Evolutionary conservation across 768 basidiomycete genomes (phyloP).

Genomic region (Hysterangium stoloniferum): DNA sequence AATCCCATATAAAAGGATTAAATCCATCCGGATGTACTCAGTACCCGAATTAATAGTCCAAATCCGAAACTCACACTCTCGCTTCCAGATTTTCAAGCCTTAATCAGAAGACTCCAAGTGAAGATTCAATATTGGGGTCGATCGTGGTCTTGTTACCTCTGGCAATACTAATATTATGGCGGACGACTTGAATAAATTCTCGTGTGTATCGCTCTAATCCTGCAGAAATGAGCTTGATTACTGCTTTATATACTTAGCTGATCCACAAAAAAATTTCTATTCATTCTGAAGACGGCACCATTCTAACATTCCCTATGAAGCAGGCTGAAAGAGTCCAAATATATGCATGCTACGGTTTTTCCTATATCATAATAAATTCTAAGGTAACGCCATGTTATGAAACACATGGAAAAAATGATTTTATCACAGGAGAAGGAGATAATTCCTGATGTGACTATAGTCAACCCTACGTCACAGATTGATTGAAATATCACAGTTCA

Average conservation of each 20-base stretch:
- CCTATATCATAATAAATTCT: neutral
- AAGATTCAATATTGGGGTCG: neutral
- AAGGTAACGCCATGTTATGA: no score
- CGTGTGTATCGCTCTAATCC: no score
- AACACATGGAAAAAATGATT: neutral
- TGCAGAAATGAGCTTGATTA: no score
- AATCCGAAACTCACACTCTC: no score
- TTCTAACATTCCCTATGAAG: neutral
- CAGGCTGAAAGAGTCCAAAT: neutral
- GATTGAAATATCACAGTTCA: neutral
- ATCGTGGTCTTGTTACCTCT: no score
- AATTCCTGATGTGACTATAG: neutral
- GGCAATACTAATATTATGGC: no score
- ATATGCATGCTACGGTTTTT: neutral
- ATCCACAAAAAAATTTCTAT: neutral
- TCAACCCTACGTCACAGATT: neutral
- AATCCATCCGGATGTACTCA: no score
- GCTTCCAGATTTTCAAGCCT: no score
- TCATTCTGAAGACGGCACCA: neutral
- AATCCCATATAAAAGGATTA: no score
- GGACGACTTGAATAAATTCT: no score
- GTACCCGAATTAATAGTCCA: no score
- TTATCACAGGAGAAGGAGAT: neutral
- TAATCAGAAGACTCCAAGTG: neutral
- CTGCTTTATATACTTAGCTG: neutral